phyloP scores from a whole-genome alignment of 2,329 filamentous ascomycete species.

The Clarireedia paspali region DNA sequence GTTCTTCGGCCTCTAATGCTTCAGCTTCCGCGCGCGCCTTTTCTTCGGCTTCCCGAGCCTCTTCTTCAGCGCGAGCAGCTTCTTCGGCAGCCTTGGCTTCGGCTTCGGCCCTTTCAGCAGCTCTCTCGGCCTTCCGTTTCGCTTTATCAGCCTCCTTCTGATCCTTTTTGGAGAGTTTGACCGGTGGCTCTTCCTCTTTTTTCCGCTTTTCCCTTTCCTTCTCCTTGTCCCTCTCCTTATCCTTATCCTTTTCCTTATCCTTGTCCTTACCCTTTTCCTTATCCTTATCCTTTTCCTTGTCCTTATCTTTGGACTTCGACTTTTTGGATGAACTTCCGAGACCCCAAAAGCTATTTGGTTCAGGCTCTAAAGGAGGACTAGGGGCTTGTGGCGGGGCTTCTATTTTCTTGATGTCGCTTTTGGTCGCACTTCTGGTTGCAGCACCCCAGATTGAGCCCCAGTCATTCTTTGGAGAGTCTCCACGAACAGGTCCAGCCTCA shows the following conservation, averaged over 20 bases:
- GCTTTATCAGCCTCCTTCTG: conserved; percentile 42
- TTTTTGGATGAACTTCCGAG: conserved; percentile 29
- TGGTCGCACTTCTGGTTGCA: conserved; percentile 33
- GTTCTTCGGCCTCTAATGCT: conserved; percentile 28
- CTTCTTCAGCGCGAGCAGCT: conserved; percentile 29
- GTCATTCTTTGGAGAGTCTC: conserved; percentile 5
- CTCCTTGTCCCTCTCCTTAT: conserved; percentile 42
- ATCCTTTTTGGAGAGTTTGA: conserved; percentile 43
- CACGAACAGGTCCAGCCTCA: conserved; percentile 13
- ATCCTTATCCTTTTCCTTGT: conserved; percentile 32
- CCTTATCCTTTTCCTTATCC: conserved; percentile 41
- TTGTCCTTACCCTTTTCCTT: conserved; percentile 42
- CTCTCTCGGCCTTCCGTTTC: conserved; percentile 43
- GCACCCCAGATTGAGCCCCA: conserved; percentile 26
- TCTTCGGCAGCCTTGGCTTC: conserved; percentile 41
- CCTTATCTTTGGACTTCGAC: conserved; percentile 36
- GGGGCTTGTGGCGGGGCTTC: conserved; percentile 41
- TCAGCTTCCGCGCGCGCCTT: conserved; percentile 26
- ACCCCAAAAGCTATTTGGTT: conserved; percentile 32
- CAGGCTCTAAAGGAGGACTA: conserved; percentile 39
- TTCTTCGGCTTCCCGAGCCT: conserved; percentile 24
- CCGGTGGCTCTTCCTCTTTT: conserved; percentile 28
- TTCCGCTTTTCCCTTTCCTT: conserved; percentile 36
- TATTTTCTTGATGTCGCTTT: conserved; percentile 35
- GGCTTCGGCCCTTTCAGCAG: conserved; percentile 42